phyloP scores from a whole-genome alignment of 768 basidiomycete genomes.

The Lactarius akahatsu region DNA sequence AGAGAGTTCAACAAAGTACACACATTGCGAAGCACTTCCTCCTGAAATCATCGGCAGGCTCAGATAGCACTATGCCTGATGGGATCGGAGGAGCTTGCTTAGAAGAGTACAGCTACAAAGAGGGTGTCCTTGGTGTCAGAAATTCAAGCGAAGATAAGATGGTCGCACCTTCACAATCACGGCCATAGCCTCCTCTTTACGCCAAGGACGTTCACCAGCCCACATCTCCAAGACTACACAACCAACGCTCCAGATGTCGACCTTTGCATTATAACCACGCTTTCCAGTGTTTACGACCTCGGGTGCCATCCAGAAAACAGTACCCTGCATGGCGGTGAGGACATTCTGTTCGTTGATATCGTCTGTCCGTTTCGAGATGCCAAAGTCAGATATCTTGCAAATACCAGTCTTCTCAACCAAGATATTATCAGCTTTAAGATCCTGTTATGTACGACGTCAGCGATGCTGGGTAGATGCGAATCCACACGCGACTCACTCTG shows the following conservation, averaged over 20 bases:
- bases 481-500: slow-evolving; percentile 51
- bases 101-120: slow-evolving; percentile 72
- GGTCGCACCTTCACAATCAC: slow-evolving; percentile 87
- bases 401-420: slow-evolving; percentile 88
- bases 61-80: slow-evolving; percentile 70
- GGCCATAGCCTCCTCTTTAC: slow-evolving; percentile 81
- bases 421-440: slow-evolving; percentile 98
- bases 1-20: slow-evolving; percentile 33
- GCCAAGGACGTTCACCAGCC: slow-evolving; percentile 95
- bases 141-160: slow-evolving; percentile 1
- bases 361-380: slow-evolving; percentile 94
- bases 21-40: slow-evolving; percentile 87
- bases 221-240: slow-evolving; percentile 99
- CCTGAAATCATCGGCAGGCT: slow-evolving; percentile 82
- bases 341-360: slow-evolving; percentile 81
- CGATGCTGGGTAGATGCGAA: not conserved
- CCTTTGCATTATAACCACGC: slow-evolving; percentile 93
- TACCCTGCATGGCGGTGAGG: slow-evolving; percentile 93
- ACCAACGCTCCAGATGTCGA: slow-evolving; percentile 98
- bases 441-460: slow-evolving; percentile 45
- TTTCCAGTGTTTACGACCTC: slow-evolving; percentile 87
- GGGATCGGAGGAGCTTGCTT: slow-evolving; percentile 89
- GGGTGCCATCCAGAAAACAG: slow-evolving; percentile 99
- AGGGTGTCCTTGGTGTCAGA: slow-evolving; percentile 7
- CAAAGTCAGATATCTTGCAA: slow-evolving; percentile 98